phyloP scores from a whole-genome alignment of 2,329 filamentous ascomycete genomes.

The Talaromyces sp. region DNA sequence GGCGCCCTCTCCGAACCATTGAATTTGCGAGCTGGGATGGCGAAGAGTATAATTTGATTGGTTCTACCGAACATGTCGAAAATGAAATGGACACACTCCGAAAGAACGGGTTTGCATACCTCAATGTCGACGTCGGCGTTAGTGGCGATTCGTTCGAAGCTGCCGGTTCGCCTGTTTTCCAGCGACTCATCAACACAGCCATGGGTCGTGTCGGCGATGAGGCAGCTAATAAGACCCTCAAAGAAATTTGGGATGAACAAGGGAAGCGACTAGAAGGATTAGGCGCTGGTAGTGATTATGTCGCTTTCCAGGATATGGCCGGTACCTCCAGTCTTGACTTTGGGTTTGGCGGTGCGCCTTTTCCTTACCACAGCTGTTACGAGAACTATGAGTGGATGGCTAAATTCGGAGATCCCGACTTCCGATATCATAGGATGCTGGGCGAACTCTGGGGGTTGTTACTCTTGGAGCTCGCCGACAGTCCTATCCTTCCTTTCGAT shows the following conservation, averaged over 20 bases:
- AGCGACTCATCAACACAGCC: conserved; percentile 66
- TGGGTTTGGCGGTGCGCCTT: conserved; percentile 64
- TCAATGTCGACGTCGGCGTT: conserved; percentile 86
- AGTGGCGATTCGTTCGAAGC: conserved; percentile 71
- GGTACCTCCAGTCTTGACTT: conserved; percentile 86
- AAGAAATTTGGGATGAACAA: conserved; percentile 67
- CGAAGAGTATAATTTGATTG: conserved; percentile 86
- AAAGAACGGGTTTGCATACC: conserved; percentile 73
- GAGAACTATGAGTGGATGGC: conserved; percentile 87
- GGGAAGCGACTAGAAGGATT: conserved; percentile 61
- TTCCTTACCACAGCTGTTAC: conserved; percentile 78
- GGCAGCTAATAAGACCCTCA: conserved; percentile 65
- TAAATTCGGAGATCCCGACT: conserved; percentile 73
- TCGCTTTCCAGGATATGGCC: conserved; percentile 85
- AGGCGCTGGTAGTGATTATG: conserved; percentile 75
- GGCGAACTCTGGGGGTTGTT: conserved; percentile 76
- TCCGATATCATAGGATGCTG: conserved; percentile 73
- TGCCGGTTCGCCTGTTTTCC: conserved; percentile 74
- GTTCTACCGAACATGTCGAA: conserved; percentile 93
- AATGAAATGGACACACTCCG: conserved; percentile 70
- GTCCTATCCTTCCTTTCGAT: conserved; percentile 77
- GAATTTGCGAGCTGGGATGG: conserved; percentile 97
- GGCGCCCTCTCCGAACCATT: conserved; percentile 89
- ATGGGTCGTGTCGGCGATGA: conserved; percentile 74
- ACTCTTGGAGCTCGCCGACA: conserved; percentile 79